Percentiles rank a stretch among this genome's conserved stretches.
These are phyloP conservation scores for Smittium culicis DNA, from an alignment of 371 early-diverging fungal species.

Conservation along the genomic window DNA sequence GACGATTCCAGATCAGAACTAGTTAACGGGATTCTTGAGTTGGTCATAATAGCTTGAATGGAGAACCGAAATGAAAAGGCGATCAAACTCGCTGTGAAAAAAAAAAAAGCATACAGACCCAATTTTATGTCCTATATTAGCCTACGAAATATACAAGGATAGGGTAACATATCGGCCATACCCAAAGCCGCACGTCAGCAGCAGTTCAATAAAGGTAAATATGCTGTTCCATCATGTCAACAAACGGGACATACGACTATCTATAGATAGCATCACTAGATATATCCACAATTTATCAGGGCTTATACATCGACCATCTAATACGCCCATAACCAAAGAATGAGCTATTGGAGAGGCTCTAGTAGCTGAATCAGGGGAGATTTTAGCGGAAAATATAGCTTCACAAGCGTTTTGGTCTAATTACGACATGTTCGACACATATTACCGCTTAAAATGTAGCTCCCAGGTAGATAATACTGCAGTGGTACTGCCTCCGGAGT, in stretches of 20 bases:
- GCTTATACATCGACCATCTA: background rate
- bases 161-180: background rate
- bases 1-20: background rate
- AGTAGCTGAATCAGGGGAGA: background rate
- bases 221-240: background rate
- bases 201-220: background rate
- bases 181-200: background rate
- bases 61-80: background rate
- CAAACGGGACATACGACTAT: background rate
- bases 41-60: background rate
- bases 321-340: background rate
- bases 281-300: background rate
- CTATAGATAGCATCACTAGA: background rate
- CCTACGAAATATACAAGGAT: background rate
- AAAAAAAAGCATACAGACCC: background rate
- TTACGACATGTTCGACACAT: background rate
- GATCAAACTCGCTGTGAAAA: background rate
- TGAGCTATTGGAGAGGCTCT: background rate
- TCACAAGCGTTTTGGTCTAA: slow-evolving; percentile 2
- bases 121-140: background rate
- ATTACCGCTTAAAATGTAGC: background rate
- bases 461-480: background rate
- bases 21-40: background rate
- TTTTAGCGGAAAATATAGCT: background rate
- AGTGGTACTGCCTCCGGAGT: background rate